Evolutionary conservation across 148 eudicot species (phyloP), one percentile per base, ranked within the genome.

Genomic region (Chenopodium formosanum): DNA sequence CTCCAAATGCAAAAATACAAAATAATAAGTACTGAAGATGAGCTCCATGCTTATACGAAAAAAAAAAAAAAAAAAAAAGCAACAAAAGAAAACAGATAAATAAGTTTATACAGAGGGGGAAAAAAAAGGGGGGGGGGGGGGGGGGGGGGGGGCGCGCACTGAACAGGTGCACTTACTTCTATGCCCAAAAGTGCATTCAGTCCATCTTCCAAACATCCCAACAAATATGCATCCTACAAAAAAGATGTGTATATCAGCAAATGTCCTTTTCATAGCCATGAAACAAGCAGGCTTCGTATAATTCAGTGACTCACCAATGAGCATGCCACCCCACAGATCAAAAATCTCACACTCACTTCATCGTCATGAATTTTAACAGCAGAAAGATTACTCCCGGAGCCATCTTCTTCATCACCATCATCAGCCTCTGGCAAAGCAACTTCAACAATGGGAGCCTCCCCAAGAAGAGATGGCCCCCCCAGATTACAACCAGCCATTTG

Each of bases 161-260:
- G 63, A 70, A 44, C 9, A 76, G 6, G 10, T 77, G 78, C 32
- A 86, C 99, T 91, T 89, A 95, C 99, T 92, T 93, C 99, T 75
- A 95, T 92, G 71, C 85, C 90, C 83, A 95, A 89, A 58, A 95
- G 93, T 70, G 99, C 91, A 82, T 92, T 91, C 71, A 95, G 93
- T 74, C 99, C 99, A 86, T 95, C 99, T 82, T 91, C 97, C 87
- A 95, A 64, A 77, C 97, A 88, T 83, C 91, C 91, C 86, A 95
- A 85, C 52, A 92, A 83, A 81, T 82, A 76, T 40, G 86, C 91
- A 93, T 93, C 99, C 99, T 95, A 81, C 84, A 85, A 78, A 79
- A 81, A 23, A 76, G 70, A 22, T 23, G 70, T 23, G 29, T n/a
- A 32, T 37, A 74, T 82, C 23, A 90, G 85, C 75, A 74, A 60